Evolutionary conservation across 768 basidiomycete species (phyloP).

Genomic region (Suillus spraguei): DNA sequence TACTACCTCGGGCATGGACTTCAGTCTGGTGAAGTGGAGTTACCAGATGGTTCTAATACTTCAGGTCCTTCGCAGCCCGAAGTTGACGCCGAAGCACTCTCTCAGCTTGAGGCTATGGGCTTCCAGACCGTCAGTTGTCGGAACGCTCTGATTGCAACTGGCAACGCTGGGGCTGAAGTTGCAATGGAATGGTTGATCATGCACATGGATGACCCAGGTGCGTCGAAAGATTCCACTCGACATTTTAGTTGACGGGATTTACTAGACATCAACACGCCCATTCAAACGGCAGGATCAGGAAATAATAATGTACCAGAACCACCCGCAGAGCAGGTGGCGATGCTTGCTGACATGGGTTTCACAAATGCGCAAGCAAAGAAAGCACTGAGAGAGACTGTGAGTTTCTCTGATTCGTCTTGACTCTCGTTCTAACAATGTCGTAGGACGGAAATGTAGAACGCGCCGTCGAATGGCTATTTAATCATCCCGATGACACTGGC

Average conservation of each 20-base stretch:
- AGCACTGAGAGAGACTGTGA: conserved; percentile 83
- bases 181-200: conserved; percentile 97
- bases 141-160: conserved; percentile 89
- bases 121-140: conserved; percentile 87
- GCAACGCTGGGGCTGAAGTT: conserved; percentile 67
- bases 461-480: conserved; percentile 96
- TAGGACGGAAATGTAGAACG: conserved; percentile 78
- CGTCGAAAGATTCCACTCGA: conserved; percentile 15
- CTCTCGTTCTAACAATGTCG: neutral
- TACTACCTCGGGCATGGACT: conserved; percentile 70
- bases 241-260: neutral
- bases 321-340: conserved; percentile 64
- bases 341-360: conserved; percentile 94
- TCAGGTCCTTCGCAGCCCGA: conserved; percentile 48
- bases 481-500: conserved; percentile 85
- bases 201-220: conserved; percentile 95
- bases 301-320: conserved; percentile 51
- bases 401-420: conserved; percentile 26
- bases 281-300: conserved; percentile 38
- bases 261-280: conserved; percentile 85
- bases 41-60: conserved; percentile 57
- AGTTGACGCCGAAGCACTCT: conserved; percentile 76
- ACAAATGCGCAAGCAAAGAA: conserved; percentile 80
- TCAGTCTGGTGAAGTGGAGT: conserved; percentile 65
- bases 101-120: conserved; percentile 85